Percentiles rank a stretch among this genome's conserved stretches.
Conservation (phyloP, 2,329 filamentous ascomycete genomes). For the Beauveria scarabaeidicola region DNA sequence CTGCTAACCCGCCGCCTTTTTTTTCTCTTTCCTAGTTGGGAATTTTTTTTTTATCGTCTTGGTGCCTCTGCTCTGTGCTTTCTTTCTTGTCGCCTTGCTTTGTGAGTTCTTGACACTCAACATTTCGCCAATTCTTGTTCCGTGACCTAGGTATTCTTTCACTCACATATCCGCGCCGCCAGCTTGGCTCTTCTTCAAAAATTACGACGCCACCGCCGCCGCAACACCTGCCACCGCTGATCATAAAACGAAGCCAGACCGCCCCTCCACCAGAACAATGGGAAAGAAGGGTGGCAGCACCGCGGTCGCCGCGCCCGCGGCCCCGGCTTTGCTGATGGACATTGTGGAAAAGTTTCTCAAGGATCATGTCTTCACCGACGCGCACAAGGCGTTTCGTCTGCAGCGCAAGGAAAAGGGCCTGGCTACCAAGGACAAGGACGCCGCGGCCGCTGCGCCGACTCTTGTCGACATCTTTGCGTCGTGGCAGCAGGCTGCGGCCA, state of each 20-base stretch:
- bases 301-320: slow-evolving; percentile 20
- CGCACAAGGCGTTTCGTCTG: slow-evolving; percentile 25
- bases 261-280: slow-evolving; percentile 22
- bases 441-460: slow-evolving; percentile 17
- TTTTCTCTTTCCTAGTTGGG: background rate
- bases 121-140: too few species aligned
- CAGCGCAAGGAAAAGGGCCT: slow-evolving; percentile 49
- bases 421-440: slow-evolving; percentile 22
- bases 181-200: slow-evolving; percentile 37
- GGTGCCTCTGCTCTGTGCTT: background rate
- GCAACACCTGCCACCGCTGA: slow-evolving; percentile 13
- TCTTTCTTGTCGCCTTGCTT: background rate
- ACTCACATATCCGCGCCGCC: slow-evolving; percentile 29
- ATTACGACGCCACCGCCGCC: slow-evolving; percentile 21
- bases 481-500: slow-evolving; percentile 34
- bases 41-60: background rate
- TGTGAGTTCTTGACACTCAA: background rate
- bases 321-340: slow-evolving; percentile 55
- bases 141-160: too few species aligned
- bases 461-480: slow-evolving; percentile 42
- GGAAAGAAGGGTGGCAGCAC: slow-evolving; percentile 24
- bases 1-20: background rate
- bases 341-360: slow-evolving; percentile 59
- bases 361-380: slow-evolving; percentile 56
- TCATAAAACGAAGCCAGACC: background rate